phyloP scores from a whole-genome alignment of 2,329 filamentous ascomycete genomes.

The Myriosclerotinia curreyana region DNA sequence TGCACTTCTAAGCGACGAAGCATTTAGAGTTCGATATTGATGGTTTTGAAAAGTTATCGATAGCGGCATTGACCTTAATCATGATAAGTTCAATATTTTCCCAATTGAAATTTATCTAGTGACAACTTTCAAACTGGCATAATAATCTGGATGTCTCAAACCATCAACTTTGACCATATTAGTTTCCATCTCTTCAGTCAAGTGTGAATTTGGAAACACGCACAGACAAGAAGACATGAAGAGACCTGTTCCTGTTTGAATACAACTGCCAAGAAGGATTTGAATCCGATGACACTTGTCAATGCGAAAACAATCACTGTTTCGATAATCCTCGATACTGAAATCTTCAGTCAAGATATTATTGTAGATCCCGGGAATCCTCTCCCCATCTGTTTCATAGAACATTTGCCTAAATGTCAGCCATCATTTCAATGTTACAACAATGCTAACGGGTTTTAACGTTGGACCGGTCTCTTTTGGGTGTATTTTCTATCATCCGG shows the following conservation, averaged over 20 bases:
- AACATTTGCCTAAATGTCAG: background rate
- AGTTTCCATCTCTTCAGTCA: background rate
- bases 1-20: background rate
- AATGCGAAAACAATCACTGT: constrained; percentile 17
- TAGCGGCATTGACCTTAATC: background rate
- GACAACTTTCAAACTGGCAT: constrained; percentile 12
- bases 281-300: constrained; percentile 9
- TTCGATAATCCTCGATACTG: constrained; percentile 5
- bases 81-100: background rate
- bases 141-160: constrained; percentile 11
- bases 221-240: constrained; percentile 17
- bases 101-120: constrained; percentile 5
- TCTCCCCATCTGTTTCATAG: constrained; percentile 15
- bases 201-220: constrained; percentile 20
- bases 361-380: background rate
- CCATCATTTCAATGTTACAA: background rate
- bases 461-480: too few species aligned
- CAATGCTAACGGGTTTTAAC: background rate
- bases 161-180: background rate
- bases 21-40: too few species aligned
- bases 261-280: constrained; percentile 14
- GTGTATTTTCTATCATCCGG: constrained; percentile 4
- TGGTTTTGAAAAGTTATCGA: background rate
- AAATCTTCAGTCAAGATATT: background rate
- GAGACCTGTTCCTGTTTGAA: constrained; percentile 21